These are phyloP conservation scores for Symmetrospora coprosmae DNA, from an alignment of 768 basidiomycete genomes.

Conservation along the genomic window DNA sequence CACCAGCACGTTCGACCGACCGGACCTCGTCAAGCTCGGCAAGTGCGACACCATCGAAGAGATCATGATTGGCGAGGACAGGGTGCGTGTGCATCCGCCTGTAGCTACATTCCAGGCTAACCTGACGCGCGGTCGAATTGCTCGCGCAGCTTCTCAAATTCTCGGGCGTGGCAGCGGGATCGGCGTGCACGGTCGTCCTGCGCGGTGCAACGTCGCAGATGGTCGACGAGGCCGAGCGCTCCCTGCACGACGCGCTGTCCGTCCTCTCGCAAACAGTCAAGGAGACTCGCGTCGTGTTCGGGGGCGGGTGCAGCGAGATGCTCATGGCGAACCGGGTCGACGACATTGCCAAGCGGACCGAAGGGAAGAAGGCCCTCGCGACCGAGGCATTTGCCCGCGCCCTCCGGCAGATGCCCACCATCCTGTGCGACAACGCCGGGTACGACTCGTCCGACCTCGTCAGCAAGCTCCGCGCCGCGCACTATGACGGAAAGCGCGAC, in stretches of 20 bases:
- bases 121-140: not conserved
- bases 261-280: conserved; percentile 95
- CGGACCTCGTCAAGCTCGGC: conserved; percentile 82
- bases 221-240: conserved; percentile 97
- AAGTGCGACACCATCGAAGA: conserved; percentile 91
- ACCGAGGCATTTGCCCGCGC: conserved; percentile 82
- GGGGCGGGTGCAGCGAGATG: conserved; percentile 97
- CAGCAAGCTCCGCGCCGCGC: conserved; percentile 71
- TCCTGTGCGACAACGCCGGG: conserved; percentile 93
- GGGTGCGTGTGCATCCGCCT: conserved; percentile 45
- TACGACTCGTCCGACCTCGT: conserved; percentile 96
- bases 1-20: conserved; percentile 82
- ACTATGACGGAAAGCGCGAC: conserved; percentile 74
- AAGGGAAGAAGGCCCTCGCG: conserved; percentile 91
- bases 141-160: conserved; percentile 79
- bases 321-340: conserved; percentile 90
- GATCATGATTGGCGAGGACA: conserved; percentile 98
- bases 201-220: conserved; percentile 96
- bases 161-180: conserved; percentile 92
- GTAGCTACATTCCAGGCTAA: not conserved
- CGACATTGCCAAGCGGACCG: conserved; percentile 63
- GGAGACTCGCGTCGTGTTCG: conserved; percentile 84
- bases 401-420: conserved; percentile 79
- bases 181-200: conserved; percentile 94
- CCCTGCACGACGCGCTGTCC: conserved; percentile 89